A percentile compares a stretch with the other conserved stretches of the same genome.
phyloP scores from a whole-genome alignment of 768 basidiomycete species.

The Favolaschia claudopus region DNA sequence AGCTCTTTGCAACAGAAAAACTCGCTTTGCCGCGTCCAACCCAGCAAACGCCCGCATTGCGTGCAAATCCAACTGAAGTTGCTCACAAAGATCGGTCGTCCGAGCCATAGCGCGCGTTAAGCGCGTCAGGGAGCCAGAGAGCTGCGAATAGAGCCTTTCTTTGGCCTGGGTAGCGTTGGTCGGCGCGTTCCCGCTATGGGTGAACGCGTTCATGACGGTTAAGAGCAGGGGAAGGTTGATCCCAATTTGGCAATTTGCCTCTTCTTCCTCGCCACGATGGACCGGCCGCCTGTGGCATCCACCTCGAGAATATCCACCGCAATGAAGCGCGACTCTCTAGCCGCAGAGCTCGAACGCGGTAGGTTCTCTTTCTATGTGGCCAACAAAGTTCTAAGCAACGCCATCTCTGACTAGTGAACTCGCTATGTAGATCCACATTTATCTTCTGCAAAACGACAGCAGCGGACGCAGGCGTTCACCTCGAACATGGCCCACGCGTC shows the following conservation, averaged over 20 bases:
- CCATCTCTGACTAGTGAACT: conserved; percentile 19
- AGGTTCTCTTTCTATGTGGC: conserved; percentile 17
- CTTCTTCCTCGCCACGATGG: no score
- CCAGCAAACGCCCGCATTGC: conserved; percentile 84
- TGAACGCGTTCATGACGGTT: conserved; percentile 19
- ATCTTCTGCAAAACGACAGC: conserved; percentile 72
- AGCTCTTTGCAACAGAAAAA: conserved; percentile 9
- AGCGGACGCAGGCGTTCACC: conserved; percentile 68
- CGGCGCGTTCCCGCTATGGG: conserved; percentile 38
- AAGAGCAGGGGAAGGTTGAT: no score
- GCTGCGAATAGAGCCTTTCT: conserved; percentile 80
- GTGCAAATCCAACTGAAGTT: conserved; percentile 76
- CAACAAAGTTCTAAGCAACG: conserved; percentile 10
- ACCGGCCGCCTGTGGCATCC: no score
- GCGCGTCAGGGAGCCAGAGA: conserved; percentile 70
- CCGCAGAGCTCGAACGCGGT: conserved; percentile 75
- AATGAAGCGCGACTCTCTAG: conserved; percentile 68
- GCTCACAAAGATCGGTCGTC: conserved; percentile 80
- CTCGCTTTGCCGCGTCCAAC: conserved; percentile 83
- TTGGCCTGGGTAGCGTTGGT: conserved; percentile 79
- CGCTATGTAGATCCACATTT: conserved; percentile 63
- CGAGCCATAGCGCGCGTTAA: conserved; percentile 73
- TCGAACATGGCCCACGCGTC: conserved; percentile 67
- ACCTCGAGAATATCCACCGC: no score
- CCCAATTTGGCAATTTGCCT: no score